Base-by-base conservation (phyloP, 192 early-diverging fungal species). In the Mortierella claussenii region DNA sequence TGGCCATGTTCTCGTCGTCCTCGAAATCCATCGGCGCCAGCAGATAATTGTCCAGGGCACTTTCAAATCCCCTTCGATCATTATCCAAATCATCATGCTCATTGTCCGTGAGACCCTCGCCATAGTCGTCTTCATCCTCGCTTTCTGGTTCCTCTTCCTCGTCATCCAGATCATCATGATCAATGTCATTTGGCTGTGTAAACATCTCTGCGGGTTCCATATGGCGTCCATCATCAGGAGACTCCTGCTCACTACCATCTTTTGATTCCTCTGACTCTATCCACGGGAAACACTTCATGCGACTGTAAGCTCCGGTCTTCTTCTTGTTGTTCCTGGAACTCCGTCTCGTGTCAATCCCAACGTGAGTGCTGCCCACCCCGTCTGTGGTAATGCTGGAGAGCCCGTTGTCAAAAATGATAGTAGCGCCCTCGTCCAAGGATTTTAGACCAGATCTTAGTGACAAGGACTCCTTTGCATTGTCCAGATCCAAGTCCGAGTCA, bases 1-100 rank as follows among this genome's bases (percentile, higher is more conserved):
- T 54, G 7, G 34, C 59, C 13, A 26, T 18, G 28, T 27, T 32
- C 11, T 66, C 73, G 12, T 76, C 73, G 34, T 76, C 73, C 21
- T 76, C 73, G 31, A 67, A 76, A 1, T 65, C 73, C 73, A 76
- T 76, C 0, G 73, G 73, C 28, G 63, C 53, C 24, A 76, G 23
- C 4, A 76, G 47, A 24, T 76, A 76, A 23, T 59, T 76, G 6
- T 59, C 73, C 42, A 67, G 53, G 7, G 33, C 50, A 18, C 36
- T 52, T 15, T 52, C 37, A 58, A 42, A n/a, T 4, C 27, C 47
- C 4, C 36, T 49, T n/a, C 40, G 20, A 20, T n/a, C 50, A 2
- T 42, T 44, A 26, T 56, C 54, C 9, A n/a, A n/a, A n/a, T 51
- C 37, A 21, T 43, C 56, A 4, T 53, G 30, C 20, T 33, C 23